Conservation (phyloP, 305 asterid genomes). For the Solanum aculeatissimum region DNA sequence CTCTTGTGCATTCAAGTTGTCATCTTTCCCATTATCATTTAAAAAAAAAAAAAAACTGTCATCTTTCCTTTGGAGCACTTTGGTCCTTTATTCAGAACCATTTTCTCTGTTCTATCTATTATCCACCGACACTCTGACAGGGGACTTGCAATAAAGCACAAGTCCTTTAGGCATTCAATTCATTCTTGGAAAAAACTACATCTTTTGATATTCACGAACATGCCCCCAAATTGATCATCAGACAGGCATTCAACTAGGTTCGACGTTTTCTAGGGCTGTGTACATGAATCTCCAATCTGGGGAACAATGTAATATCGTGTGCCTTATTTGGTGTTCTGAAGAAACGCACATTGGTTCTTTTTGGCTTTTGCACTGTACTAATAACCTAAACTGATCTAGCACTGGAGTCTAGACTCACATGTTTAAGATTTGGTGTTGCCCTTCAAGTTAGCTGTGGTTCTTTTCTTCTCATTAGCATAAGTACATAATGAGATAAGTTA, state of each 20-base stretch:
- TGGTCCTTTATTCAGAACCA: background rate
- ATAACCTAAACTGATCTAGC: background rate
- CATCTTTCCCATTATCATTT: background rate
- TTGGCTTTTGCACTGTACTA: background rate
- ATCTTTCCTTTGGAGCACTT: too few species aligned
- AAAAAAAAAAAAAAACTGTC: too few species aligned
- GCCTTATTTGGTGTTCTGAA: background rate
- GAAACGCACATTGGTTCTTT: background rate
- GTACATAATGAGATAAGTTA: background rate
- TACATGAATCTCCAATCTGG: background rate
- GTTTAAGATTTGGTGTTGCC: background rate
- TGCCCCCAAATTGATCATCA: background rate
- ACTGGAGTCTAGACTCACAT: background rate
- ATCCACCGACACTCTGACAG: background rate
- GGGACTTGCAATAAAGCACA: background rate
- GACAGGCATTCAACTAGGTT: background rate
- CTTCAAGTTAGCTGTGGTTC: background rate
- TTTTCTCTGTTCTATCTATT: background rate
- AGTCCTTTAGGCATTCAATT: background rate
- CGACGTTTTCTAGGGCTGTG: background rate
- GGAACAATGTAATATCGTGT: background rate
- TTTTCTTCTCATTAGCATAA: background rate
- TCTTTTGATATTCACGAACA: background rate
- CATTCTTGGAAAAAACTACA: background rate
- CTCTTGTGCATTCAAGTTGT: background rate